Conservation (phyloP, 495 filamentous ascomycete species). For the Tuber melanosporum region DNA sequence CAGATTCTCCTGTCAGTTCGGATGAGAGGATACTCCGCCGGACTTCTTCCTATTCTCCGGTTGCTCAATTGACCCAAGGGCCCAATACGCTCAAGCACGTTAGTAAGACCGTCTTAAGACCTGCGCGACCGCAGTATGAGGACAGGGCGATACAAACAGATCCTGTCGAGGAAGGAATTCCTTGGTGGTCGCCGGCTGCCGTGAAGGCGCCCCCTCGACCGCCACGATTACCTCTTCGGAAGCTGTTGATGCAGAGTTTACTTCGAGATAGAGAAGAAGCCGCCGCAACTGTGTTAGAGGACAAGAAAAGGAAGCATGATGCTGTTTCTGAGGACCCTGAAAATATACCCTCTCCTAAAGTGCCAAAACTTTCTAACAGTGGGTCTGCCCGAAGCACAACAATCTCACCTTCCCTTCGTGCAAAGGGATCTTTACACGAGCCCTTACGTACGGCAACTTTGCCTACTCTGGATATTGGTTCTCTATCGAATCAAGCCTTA, state of each 20-base stretch:
- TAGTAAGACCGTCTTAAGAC: conserved; percentile 28
- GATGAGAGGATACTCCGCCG: conserved; percentile 15
- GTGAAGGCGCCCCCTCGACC: conserved; percentile 29
- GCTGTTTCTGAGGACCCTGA: conserved; percentile 13
- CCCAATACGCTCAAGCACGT: conserved; percentile 10
- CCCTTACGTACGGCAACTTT: conserved; percentile 12
- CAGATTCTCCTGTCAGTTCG: conserved; percentile 25
- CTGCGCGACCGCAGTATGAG: conserved; percentile 44
- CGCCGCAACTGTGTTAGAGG: conserved; percentile 14
- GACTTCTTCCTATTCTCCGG: conserved; percentile 22
- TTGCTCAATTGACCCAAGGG: conserved; percentile 11
- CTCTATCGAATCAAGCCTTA: conserved; percentile 19
- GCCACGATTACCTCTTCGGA: conserved; percentile 36
- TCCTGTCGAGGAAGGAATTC: conserved; percentile 42
- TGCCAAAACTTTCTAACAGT: conserved; percentile 20
- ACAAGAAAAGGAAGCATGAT: conserved; percentile 37
- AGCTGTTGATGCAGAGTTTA: conserved; percentile 39
- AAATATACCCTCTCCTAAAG: conserved; percentile 18
- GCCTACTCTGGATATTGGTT: conserved; percentile 13
- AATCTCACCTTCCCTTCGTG: conserved; percentile 5
- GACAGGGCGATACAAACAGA: conserved; percentile 49
- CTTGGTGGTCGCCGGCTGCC: conserved; percentile 33
- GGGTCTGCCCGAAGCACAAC: conserved; percentile 6
- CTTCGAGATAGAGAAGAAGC: conserved; percentile 34
- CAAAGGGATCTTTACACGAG: conserved; percentile 17